Percentiles rank a stretch among this genome's conserved stretches.
Conservation (phyloP, 2,329 filamentous ascomycete genomes). For the Aschersonia sp. region DNA sequence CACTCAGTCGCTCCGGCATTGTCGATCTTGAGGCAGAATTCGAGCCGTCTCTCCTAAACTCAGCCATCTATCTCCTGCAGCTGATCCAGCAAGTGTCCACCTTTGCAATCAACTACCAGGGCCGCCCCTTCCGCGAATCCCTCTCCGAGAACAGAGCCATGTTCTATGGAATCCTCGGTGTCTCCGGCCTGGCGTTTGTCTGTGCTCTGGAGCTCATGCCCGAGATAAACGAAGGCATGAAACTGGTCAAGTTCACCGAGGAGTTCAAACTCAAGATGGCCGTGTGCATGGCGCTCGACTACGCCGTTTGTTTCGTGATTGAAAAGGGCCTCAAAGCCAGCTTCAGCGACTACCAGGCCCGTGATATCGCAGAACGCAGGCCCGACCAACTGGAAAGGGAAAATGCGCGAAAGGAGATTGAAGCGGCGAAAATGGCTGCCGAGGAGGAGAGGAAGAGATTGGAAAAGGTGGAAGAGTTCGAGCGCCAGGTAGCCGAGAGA, state of each 20-base stretch:
- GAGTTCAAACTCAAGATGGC: slow-evolving; percentile 88
- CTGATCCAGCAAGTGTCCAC: slow-evolving; percentile 98
- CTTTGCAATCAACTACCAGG: slow-evolving; percentile 98
- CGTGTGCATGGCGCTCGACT: slow-evolving; percentile 73
- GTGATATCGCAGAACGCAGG: slow-evolving; percentile 79
- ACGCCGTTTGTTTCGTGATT: slow-evolving; percentile 70
- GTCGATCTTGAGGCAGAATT: slow-evolving; percentile 94
- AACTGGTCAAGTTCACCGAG: slow-evolving; percentile 73
- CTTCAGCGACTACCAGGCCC: slow-evolving; percentile 85
- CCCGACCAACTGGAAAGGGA: slow-evolving; percentile 78
- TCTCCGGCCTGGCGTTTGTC: slow-evolving; percentile 79
- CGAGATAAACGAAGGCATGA: slow-evolving; percentile 86
- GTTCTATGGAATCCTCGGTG: slow-evolving; percentile 91
- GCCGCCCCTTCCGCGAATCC: slow-evolving; percentile 89
- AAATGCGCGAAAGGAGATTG: slow-evolving; percentile 47
- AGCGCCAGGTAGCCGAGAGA: slow-evolving; percentile 39
- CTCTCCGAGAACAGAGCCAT: slow-evolving; percentile 94
- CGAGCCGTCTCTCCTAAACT: slow-evolving; percentile 83
- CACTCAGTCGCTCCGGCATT: slow-evolving; percentile 32
- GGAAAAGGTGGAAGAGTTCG: slow-evolving; percentile 43
- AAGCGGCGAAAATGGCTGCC: slow-evolving; percentile 30
- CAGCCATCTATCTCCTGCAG: slow-evolving; percentile 89
- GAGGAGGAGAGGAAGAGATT: slow-evolving; percentile 36
- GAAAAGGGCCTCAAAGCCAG: slow-evolving; percentile 72
- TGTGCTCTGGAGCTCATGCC: slow-evolving; percentile 93